These are phyloP conservation scores for Raddia distichophylla DNA, from an alignment of 176 grass and related monocot genomes.

Conservation along the genomic window DNA sequence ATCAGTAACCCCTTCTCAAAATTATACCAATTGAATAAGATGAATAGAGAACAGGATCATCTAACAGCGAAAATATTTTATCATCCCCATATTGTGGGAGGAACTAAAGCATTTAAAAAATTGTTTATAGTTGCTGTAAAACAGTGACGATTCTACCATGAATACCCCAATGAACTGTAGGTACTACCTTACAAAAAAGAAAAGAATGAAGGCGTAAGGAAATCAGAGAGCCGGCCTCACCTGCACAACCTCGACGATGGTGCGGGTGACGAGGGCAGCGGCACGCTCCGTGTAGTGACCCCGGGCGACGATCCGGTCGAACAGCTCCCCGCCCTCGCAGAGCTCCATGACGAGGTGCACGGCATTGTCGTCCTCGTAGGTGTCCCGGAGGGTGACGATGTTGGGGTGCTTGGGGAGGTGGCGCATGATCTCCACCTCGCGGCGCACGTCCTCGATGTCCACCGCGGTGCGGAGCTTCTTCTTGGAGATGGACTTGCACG, in stretches of 20 bases:
- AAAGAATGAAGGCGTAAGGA: constrained; percentile 3
- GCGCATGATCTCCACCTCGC: constrained; percentile 89
- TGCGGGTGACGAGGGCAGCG: constrained; percentile 62
- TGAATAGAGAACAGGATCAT: constrained; percentile 1
- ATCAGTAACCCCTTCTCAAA: background rate
- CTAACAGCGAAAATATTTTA: background rate
- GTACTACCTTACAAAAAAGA: background rate
- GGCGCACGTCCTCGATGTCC: constrained; percentile 82
- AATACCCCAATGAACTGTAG: background rate
- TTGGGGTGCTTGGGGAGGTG: constrained; percentile 69
- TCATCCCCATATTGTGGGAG: constrained; percentile 16
- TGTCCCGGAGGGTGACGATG: constrained; percentile 81
- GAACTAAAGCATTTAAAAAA: constrained; percentile 8
- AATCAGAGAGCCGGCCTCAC: constrained; percentile 37
- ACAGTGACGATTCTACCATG: constrained; percentile 32
- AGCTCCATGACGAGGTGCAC: constrained; percentile 95
- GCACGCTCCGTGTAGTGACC: constrained; percentile 81
- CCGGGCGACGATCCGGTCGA: constrained; percentile 78
- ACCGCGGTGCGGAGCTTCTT: constrained; percentile 82
- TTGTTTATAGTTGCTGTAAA: constrained; percentile 5
- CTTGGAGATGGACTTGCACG: constrained; percentile 94
- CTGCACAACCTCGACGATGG: constrained; percentile 91
- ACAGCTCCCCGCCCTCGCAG: constrained; percentile 85
- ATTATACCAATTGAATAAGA: background rate
- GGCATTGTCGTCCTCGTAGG: constrained; percentile 80